Base-by-base conservation (phyloP, 2,329 filamentous ascomycete genomes). In the Achaetomium macrosporum region DNA sequence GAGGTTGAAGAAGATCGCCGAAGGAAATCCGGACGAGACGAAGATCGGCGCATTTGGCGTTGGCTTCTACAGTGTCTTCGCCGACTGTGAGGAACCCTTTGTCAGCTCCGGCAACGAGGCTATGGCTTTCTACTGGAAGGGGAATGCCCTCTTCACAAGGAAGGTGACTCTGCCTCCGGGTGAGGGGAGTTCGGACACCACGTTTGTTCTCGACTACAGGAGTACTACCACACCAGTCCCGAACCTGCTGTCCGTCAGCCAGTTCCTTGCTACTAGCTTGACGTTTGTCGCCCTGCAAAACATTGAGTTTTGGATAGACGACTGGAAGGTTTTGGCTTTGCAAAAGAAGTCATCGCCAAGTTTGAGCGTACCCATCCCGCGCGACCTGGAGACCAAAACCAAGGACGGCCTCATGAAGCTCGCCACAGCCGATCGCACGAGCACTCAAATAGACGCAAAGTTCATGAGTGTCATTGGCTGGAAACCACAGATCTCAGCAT, bases 121-220 rank as follows among this genome's bases (percentile, higher is more conserved):
- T 36, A 96, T 99, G 89, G 92, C 92, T 0, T 99, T 99, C 66
- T 99, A 96, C 73, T 99, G 93, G 95, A 97, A 96, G 69, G 91
- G 88, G n/a, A 97, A 97, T 68, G 89, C 90, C 5, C 78, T 99
- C 1, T 97, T 96, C 68, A 99, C 95, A 20, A 87, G 91, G 63
- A 88, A 90, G 61, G 78, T 93, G 19, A 83, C 84, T 60, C 72
- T 96, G 8, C 83, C 87, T 1, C 76, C 82, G 42, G 81, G 81
- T 20, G 78, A 90, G 64, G 72, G 76, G 15, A 86, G 77, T 51
- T 75, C 75, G 31, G 82, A 92, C 62, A 99, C 95, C 2, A 87
- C 86, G n/a, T 99, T 99, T 66, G 84, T 96, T 43, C 78, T 99
- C 43, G 91, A 97, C 66, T 96, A 97, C 69, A 82, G 93, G 65